A percentile compares a stretch with the other conserved stretches of the same genome.
phyloP scores from a whole-genome alignment of 768 basidiomycete species.

The Mycena rosella region DNA sequence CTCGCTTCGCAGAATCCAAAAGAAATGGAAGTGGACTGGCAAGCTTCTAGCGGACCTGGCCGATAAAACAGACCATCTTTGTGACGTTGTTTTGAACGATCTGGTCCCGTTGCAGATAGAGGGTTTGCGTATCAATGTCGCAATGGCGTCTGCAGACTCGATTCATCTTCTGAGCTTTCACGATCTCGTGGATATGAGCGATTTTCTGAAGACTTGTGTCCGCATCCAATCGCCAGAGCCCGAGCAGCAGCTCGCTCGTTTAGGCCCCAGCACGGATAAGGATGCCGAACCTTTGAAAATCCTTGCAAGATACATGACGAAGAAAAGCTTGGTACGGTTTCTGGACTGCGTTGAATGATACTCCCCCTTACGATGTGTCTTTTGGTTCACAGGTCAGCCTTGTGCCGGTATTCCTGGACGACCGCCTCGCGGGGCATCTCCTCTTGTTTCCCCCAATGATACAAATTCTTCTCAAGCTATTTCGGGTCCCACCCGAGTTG shows the following conservation, averaged over 20 bases:
- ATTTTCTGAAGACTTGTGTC: slow-evolving; percentile 62
- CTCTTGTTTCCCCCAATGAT: slow-evolving; percentile 64
- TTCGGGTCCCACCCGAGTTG: slow-evolving; percentile 58
- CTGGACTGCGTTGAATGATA: slow-evolving; percentile 14
- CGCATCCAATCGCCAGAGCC: slow-evolving; percentile 41
- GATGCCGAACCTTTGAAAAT: slow-evolving; percentile 57
- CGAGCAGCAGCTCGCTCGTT: slow-evolving; percentile 65
- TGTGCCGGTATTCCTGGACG: slow-evolving; percentile 62
- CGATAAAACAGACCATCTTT: slow-evolving; percentile 57
- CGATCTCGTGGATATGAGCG: slow-evolving; percentile 58
- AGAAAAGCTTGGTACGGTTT: slow-evolving; percentile 58
- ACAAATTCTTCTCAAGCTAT: slow-evolving; percentile 47
- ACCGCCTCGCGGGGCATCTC: slow-evolving; percentile 62
- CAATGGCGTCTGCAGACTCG: slow-evolving; percentile 55
- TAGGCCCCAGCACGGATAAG: slow-evolving; percentile 55
- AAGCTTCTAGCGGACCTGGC: slow-evolving; percentile 59
- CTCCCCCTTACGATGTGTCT: slow-evolving; percentile 8
- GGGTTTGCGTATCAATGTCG: slow-evolving; percentile 64
- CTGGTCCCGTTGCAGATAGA: slow-evolving; percentile 52
- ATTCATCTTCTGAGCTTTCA: slow-evolving; percentile 64
- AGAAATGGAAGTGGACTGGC: slow-evolving; percentile 78
- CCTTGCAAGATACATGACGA: slow-evolving; percentile 61
- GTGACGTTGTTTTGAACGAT: slow-evolving; percentile 63
- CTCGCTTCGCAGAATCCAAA: slow-evolving; percentile 58
- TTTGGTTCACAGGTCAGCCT: slow-evolving; percentile 59